Evolutionary conservation across 345 rosid species (phyloP), one percentile per base, ranked within the genome.

Genomic region (Kernera saxatilis): DNA sequence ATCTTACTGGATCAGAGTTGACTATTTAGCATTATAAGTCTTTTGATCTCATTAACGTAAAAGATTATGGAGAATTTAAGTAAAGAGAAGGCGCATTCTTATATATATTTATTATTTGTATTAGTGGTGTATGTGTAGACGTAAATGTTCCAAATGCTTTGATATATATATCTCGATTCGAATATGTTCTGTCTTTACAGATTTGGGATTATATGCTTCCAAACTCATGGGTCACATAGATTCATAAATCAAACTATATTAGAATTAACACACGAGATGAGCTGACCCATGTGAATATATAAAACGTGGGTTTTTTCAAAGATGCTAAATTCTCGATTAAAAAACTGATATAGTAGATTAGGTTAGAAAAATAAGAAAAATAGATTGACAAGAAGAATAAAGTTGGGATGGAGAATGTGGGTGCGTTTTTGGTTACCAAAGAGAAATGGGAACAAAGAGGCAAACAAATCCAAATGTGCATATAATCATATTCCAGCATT

Each of bases 401-500:
- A 74, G 67, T 66, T 66, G 68, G 67, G 60, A 51, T n/a, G 61
- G 39, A 58, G 62, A 40, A 36, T 74, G 55, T 67, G 62, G 61
- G 63, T 74, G 72, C 52, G 35, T 11, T 39, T 66, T 73, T 45
- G 50, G 66, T 44, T 56, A 65, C 14, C 30, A 67, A 30, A 67
- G 54, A 50, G 54, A 67, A 48, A 58, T 40, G 23, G 53, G 58
- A 66, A 66, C 45, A 66, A 55, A 36, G 71, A 56, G 66, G 71
- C 51, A 65, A 64, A 67, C 61, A 74, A 67, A 58, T 67, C 39
- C 18, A 67, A 67, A 59, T 66, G 72, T 72, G 72, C 67, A 57
- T 66, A 67, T 73, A 56, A 55, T 65, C 72, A 73, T 29, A 65
- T 65, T 73, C 72, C 77, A 73, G 64, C 57, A 72, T 72, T 72